phyloP scores from a whole-genome alignment of 2,329 filamentous ascomycete genomes.

The Beauveria pseudobassiana region DNA sequence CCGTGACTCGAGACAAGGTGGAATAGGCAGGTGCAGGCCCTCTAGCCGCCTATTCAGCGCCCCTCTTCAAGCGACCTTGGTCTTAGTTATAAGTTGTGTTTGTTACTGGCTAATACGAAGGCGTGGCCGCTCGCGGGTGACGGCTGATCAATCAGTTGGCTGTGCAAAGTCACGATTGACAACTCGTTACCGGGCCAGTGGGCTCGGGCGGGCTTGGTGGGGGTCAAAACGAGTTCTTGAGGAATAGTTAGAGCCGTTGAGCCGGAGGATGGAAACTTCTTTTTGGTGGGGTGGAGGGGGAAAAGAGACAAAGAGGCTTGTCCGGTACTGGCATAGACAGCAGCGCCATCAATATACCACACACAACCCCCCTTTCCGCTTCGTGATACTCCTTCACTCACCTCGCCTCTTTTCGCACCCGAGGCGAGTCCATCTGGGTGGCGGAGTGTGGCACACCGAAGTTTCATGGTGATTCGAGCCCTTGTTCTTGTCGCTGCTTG shows the following conservation, averaged over 20 bases:
- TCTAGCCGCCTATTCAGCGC: not conserved
- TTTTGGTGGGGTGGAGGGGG: not conserved
- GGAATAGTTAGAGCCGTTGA: not conserved
- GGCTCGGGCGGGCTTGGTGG: not conserved
- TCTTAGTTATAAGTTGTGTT: no score
- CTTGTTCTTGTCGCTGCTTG: no score
- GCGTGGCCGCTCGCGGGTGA: not conserved
- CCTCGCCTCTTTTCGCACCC: no score
- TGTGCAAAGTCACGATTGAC: no score
- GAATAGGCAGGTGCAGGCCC: not conserved
- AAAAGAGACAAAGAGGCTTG: not conserved
- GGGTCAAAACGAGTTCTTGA: not conserved
- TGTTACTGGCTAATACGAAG: no score
- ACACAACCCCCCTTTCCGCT: not conserved
- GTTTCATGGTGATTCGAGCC: not conserved
- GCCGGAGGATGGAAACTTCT: constrained; percentile 9
- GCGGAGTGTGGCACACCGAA: not conserved
- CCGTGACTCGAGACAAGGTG: not conserved
- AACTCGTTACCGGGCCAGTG: not conserved
- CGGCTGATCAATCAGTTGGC: no score
- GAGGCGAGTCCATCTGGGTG: not conserved
- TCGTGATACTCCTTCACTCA: not conserved
- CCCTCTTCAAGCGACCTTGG: not conserved
- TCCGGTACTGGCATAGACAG: not conserved
- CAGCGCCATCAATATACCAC: not conserved